Evolutionary conservation across 2,329 filamentous ascomycete genomes (phyloP).

Genomic region (Alternaria brassicae): DNA sequence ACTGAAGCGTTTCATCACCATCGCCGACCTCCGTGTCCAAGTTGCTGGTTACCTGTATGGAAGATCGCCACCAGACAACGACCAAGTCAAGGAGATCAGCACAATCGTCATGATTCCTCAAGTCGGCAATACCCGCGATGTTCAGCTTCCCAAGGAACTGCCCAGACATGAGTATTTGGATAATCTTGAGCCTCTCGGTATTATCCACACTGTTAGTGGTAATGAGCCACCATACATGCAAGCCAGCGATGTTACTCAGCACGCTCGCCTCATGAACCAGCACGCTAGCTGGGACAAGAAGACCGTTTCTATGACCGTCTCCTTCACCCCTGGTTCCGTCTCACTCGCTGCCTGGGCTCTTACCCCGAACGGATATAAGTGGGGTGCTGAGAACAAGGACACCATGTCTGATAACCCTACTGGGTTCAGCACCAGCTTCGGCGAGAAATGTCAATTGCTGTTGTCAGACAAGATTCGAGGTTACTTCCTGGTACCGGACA

Average conservation of each 20-base stretch:
- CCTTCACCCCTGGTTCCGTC: constrained; percentile 95
- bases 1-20: constrained; percentile 96
- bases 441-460: constrained; percentile 92
- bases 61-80: constrained; percentile 88
- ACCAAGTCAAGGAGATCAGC: constrained; percentile 94
- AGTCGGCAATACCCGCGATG: constrained; percentile 89
- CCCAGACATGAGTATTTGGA: constrained; percentile 92
- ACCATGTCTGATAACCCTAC: constrained; percentile 89
- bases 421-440: constrained; percentile 90
- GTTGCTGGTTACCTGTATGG: constrained; percentile 97
- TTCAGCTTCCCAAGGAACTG: constrained; percentile 87
- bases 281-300: constrained; percentile 86
- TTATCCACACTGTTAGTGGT: constrained; percentile 94
- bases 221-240: constrained; percentile 98
- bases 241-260: constrained; percentile 90
- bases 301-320: constrained; percentile 92
- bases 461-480: constrained; percentile 93
- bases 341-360: constrained; percentile 93
- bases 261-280: constrained; percentile 85
- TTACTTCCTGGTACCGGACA: constrained; percentile 94
- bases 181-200: constrained; percentile 84
- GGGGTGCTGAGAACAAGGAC: constrained; percentile 97
- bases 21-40: constrained; percentile 94
- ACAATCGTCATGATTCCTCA: constrained; percentile 98
- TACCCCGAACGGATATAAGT: constrained; percentile 91